Conservation (phyloP, 148 eudicot species). For the Spergularia bocconei region DNA sequence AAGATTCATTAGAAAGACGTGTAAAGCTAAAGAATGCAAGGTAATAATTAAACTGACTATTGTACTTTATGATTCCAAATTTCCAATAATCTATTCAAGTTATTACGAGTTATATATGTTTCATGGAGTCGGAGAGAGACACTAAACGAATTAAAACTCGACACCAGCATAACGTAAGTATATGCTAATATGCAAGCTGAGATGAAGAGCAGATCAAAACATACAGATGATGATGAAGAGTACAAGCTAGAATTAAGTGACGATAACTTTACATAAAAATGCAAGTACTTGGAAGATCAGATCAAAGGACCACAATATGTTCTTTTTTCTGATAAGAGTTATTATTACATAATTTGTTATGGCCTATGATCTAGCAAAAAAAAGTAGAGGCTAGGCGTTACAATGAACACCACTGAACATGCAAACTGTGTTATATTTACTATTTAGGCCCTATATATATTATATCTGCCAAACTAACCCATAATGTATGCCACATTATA, state of each 20-base stretch:
- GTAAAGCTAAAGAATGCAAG: no score
- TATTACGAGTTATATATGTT: no score
- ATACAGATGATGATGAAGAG: no score
- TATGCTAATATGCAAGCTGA: no score
- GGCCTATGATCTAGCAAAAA: slow-evolving; percentile 8
- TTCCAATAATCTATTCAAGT: no score
- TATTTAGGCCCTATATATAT: neutral
- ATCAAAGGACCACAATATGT: slow-evolving; percentile 14
- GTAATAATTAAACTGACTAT: no score
- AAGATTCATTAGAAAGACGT: no score
- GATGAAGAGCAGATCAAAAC: no score
- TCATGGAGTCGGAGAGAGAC: no score
- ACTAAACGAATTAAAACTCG: no score
- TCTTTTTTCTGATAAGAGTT: neutral
- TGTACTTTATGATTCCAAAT: no score
- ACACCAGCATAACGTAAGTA: no score
- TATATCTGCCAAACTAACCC: slow-evolving; percentile 19
- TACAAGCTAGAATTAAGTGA: neutral
- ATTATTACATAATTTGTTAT: slow-evolving; percentile 4
- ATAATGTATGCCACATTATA: neutral
- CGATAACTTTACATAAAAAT: neutral
- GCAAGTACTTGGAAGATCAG: neutral
- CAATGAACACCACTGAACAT: slow-evolving; percentile 24
- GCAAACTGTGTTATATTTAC: slow-evolving; percentile 13
- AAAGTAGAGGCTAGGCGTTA: neutral